Percentiles rank a stretch among this genome's conserved stretches.
These are phyloP conservation scores for Yamadazyma sp. DNA, from an alignment of 1,139 yeast genomes.

Conservation along the genomic window DNA sequence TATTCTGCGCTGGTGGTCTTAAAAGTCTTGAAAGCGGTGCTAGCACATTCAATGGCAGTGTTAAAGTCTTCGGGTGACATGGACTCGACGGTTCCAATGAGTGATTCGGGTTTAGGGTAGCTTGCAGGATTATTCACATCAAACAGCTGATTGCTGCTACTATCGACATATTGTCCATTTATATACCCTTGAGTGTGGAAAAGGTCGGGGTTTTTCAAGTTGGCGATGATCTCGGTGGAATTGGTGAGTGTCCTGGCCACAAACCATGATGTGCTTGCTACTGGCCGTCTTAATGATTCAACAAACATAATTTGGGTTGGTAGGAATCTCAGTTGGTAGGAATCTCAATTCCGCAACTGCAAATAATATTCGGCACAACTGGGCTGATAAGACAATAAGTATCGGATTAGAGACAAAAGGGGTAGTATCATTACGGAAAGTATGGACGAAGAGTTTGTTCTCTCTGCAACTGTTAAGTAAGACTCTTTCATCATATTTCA, in stretches of 20 bases:
- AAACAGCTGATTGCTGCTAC: conserved; percentile 27
- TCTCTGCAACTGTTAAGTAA: no score
- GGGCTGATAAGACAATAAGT: no score
- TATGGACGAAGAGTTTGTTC: no score
- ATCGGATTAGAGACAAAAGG: no score
- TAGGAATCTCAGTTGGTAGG: not conserved
- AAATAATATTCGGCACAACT: not conserved
- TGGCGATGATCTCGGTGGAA: conserved; percentile 9
- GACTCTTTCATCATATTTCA: no score
- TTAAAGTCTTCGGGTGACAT: conserved; percentile 35
- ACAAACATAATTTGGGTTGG: not conserved
- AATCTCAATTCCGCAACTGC: conserved; percentile 4
- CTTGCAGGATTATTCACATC: conserved; percentile 48
- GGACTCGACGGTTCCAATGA: conserved; percentile 40
- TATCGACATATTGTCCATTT: conserved; percentile 44
- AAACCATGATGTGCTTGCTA: no score
- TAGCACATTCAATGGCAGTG: conserved; percentile 40
- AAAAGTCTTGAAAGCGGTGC: conserved; percentile 34
- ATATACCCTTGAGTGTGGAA: conserved; percentile 38
- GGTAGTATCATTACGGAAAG: no score
- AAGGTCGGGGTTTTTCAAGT: conserved; percentile 14
- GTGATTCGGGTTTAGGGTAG: conserved; percentile 25
- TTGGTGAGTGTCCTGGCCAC: conserved; percentile 4
- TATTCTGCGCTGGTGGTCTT: conserved; percentile 39
- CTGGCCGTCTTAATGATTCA: not conserved